A percentile compares a stretch with the other conserved stretches of the same genome.
These are phyloP conservation scores for Tetradesmus obliquus DNA, from an alignment of 139 green algal species.

Conservation along the genomic window DNA sequence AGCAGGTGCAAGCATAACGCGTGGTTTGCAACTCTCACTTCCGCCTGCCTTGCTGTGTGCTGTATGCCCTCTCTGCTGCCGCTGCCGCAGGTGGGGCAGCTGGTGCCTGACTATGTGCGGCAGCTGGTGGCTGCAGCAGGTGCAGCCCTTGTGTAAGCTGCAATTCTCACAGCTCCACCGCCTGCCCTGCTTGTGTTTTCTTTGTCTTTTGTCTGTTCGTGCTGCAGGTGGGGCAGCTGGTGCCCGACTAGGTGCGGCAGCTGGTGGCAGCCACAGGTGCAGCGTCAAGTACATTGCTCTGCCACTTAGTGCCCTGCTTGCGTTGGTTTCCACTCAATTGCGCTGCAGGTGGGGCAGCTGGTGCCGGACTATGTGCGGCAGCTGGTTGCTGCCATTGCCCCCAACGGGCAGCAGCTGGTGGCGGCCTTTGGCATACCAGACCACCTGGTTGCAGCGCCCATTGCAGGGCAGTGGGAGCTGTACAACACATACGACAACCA, in stretches of 20 bases:
- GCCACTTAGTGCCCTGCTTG: too few relatives aligned
- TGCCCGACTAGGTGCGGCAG: constrained; percentile 18
- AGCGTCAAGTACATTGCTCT: too few relatives aligned
- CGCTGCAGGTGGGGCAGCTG: constrained; percentile 12
- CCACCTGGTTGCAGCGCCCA: constrained; percentile 80
- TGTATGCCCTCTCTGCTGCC: too few relatives aligned
- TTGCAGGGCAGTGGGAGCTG: constrained; percentile 84
- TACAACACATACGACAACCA: constrained; percentile 87
- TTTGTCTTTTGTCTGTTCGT: too few relatives aligned
- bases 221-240: constrained; percentile 10
- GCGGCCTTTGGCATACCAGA: constrained; percentile 88
- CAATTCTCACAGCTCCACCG: too few relatives aligned
- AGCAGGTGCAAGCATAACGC: too few relatives aligned
- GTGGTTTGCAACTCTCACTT: too few relatives aligned
- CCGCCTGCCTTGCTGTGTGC: too few relatives aligned
- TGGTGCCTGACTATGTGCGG: constrained; percentile 20
- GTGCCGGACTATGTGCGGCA: constrained; percentile 28
- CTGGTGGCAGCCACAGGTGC: constrained; percentile 61
- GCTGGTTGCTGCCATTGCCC: constrained; percentile 8
- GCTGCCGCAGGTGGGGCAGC: constrained; percentile 4
- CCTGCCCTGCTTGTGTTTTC: too few relatives aligned
- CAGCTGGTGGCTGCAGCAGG: constrained; percentile 52
- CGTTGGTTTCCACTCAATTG: too few relatives aligned
- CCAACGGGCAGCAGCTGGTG: constrained; percentile 62
- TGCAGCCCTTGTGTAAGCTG: constrained; percentile 86